phyloP scores from a whole-genome alignment of 2,329 filamentous ascomycete species.

The Endothia cerciana region DNA sequence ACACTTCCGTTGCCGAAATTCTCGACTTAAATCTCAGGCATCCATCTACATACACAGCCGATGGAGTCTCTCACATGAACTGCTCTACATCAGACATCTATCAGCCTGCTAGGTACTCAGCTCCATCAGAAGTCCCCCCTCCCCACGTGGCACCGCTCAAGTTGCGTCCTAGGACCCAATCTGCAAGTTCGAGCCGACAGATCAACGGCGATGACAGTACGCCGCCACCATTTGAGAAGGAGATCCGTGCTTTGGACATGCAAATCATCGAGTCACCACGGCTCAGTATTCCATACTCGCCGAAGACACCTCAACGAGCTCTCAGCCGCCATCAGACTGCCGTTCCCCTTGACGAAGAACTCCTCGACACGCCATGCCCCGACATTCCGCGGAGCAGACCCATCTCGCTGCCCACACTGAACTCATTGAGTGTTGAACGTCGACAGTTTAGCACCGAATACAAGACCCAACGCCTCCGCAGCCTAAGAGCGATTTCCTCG shows the following conservation, averaged over 20 bases:
- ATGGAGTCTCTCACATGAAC: not conserved
- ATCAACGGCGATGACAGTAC: not conserved
- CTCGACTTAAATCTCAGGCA: not conserved
- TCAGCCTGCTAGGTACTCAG: too few species aligned
- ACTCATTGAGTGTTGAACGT: not conserved
- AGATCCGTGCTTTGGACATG: not conserved
- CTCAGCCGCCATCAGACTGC: not conserved
- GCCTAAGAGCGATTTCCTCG: not conserved
- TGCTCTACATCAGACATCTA: too few species aligned
- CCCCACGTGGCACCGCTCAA: not conserved
- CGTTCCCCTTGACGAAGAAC: not conserved
- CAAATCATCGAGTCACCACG: not conserved
- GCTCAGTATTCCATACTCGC: too few species aligned
- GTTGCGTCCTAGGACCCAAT: not conserved
- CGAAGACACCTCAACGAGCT: not conserved
- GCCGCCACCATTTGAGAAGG: not conserved
- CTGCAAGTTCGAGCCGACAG: too few species aligned
- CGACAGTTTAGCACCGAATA: slow-evolving; percentile 4
- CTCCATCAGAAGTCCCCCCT: not conserved
- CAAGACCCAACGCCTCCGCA: slow-evolving; percentile 3
- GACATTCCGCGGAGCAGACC: not conserved
- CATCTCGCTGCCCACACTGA: not conserved
- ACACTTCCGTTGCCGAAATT: not conserved
- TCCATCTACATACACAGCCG: not conserved
- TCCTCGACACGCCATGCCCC: not conserved